Percentiles rank a stretch among this genome's conserved stretches.
These are phyloP conservation scores for Ascocoryne sarcoides DNA, from an alignment of 2,329 filamentous ascomycete species.

Conservation along the genomic window DNA sequence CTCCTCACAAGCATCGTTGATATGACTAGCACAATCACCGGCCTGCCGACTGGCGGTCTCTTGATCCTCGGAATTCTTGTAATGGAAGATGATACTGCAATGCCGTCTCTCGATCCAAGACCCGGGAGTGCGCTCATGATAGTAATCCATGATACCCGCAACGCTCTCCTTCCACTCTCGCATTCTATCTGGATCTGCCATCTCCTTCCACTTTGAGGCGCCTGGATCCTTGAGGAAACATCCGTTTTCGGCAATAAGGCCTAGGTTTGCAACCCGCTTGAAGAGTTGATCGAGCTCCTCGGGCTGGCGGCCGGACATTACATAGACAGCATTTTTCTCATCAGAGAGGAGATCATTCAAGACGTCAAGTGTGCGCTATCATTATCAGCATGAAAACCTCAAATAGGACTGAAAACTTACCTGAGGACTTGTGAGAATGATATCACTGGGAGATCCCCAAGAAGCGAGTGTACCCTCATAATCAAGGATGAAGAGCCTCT, in stretches of 20 bases:
- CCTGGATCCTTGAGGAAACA: slow-evolving; percentile 74
- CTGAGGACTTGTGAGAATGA: slow-evolving; percentile 75
- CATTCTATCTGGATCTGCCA: slow-evolving; percentile 64
- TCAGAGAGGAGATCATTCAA: slow-evolving; percentile 76
- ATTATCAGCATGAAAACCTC: slow-evolving; percentile 12
- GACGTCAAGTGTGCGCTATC: slow-evolving; percentile 67
- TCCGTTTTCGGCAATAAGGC: slow-evolving; percentile 89
- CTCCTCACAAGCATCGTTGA: slow-evolving; percentile 84
- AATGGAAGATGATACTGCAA: slow-evolving; percentile 86
- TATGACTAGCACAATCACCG: slow-evolving; percentile 84
- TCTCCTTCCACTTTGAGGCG: slow-evolving; percentile 63
- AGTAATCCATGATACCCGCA: slow-evolving; percentile 76
- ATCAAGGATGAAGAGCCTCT: slow-evolving; percentile 80
- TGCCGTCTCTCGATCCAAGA: slow-evolving; percentile 85
- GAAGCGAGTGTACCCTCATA: slow-evolving; percentile 89
- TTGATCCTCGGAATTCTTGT: slow-evolving; percentile 71
- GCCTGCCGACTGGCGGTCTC: slow-evolving; percentile 70
- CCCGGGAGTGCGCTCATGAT: slow-evolving; percentile 79
- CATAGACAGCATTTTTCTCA: slow-evolving; percentile 75
- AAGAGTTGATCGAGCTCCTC: slow-evolving; percentile 85
- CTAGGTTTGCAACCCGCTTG: slow-evolving; percentile 71
- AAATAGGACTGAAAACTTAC: slow-evolving; percentile 24
- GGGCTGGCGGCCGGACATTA: slow-evolving; percentile 84
- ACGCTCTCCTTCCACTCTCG: slow-evolving; percentile 77
- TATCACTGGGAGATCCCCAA: slow-evolving; percentile 75